Conservation (phyloP, 2,329 filamentous ascomycete species). For the Talaromyces pinophilus region DNA sequence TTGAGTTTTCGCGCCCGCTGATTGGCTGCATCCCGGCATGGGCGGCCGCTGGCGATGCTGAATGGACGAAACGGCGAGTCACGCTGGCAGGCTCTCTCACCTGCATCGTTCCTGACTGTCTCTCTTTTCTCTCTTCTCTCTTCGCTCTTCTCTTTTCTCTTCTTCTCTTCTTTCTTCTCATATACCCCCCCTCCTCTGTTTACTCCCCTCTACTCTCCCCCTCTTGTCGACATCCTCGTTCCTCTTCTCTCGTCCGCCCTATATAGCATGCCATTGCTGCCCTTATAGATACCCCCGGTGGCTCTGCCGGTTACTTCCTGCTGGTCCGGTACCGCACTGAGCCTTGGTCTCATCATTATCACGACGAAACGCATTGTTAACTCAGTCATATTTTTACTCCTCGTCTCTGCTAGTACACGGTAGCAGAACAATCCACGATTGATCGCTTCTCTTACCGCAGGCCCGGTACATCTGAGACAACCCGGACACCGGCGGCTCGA, state of each 20-base stretch:
- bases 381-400: neutral
- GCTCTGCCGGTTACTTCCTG: constrained; percentile 28
- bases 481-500: neutral
- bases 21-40: neutral
- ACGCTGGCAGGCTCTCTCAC: constrained; percentile 18
- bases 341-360: constrained; percentile 20
- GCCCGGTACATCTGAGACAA: constrained; percentile 3
- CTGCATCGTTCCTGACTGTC: constrained; percentile 17
- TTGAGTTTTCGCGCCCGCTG: neutral
- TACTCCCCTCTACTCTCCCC: neutral
- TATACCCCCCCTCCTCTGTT: neutral
- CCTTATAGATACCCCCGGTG: constrained; percentile 23
- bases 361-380: constrained; percentile 17
- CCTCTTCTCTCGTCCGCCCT: neutral
- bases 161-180: neutral
- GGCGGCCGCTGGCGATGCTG: constrained; percentile 4
- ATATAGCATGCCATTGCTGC: constrained; percentile 2
- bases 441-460: neutral
- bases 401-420: neutral
- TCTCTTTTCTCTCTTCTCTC: constrained; percentile 14
- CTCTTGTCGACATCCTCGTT: neutral
- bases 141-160: neutral
- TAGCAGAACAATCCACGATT: neutral
- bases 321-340: constrained; percentile 29
- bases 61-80: constrained; percentile 18